Percentiles rank a stretch among this genome's conserved stretches.
Conservation (phyloP, 371 early-diverging fungal species). For the Mucor indicus region DNA sequence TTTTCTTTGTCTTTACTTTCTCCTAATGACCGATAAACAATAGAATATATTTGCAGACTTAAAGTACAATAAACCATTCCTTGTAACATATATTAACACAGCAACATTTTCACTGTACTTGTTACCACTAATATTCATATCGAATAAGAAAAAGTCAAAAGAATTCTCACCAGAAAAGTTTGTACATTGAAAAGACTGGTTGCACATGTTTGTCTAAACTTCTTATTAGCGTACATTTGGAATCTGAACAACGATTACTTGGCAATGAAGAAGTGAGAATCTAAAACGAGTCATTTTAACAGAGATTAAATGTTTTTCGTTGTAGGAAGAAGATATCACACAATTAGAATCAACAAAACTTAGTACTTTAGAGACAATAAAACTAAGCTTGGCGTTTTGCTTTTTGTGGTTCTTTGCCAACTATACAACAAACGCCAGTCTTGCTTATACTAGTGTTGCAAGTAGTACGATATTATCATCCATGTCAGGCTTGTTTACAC, state of each 20-base stretch:
- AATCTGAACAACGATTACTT: slow-evolving; percentile 9
- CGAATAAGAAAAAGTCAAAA: slow-evolving; percentile 4
- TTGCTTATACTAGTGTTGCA: slow-evolving; percentile 71
- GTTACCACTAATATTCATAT: slow-evolving; percentile 24
- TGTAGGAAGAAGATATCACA: not conserved
- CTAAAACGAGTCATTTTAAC: no score
- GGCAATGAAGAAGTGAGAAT: slow-evolving; percentile 7
- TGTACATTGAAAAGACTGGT: no score
- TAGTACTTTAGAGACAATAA: slow-evolving; percentile 41
- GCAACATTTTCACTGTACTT: slow-evolving; percentile 77
- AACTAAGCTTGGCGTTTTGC: slow-evolving; percentile 64
- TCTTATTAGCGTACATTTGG: slow-evolving; percentile 2
- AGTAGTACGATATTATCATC: slow-evolving; percentile 71
- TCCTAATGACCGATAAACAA: no score
- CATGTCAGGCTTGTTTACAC: slow-evolving; percentile 74
- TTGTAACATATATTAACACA: slow-evolving; percentile 79
- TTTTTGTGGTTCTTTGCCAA: slow-evolving; percentile 74
- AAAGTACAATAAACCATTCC: slow-evolving; percentile 73
- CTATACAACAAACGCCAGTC: slow-evolving; percentile 64
- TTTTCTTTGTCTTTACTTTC: not conserved
- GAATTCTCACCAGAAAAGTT: slow-evolving; percentile 10
- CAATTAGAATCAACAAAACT: slow-evolving; percentile 1
- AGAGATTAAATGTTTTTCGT: no score
- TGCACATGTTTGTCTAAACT: no score
- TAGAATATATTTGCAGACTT: slow-evolving; percentile 70